Percentiles rank a stretch among this genome's conserved stretches.
These are phyloP conservation scores for Leptomonas pyrrhocoris DNA, from an alignment of 208 protist species.

Conservation along the genomic window DNA sequence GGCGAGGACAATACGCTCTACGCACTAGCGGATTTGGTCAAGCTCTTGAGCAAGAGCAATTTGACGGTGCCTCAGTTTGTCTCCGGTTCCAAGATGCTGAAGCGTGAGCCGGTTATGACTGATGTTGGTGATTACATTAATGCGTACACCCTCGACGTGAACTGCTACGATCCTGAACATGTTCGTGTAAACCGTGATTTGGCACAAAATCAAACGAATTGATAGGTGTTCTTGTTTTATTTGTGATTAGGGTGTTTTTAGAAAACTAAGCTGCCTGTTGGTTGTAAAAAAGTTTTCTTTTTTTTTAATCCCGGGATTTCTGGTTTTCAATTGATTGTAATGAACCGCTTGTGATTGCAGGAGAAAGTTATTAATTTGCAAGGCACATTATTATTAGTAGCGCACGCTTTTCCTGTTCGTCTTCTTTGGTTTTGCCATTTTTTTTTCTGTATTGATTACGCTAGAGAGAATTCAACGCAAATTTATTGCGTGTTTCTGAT, in stretches of 20 bases:
- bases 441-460: background rate
- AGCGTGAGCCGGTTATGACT: conserved; percentile 79
- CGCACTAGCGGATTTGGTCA: conserved; percentile 81
- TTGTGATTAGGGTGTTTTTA: background rate
- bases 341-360: too few species aligned
- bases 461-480: too few species aligned
- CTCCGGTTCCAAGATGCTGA: conserved; percentile 70
- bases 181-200: conserved; percentile 87
- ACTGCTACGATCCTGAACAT: conserved; percentile 79
- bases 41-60: conserved; percentile 70
- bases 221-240: conserved; percentile 6
- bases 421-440: background rate
- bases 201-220: conserved; percentile 19
- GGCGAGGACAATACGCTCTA: conserved; percentile 87
- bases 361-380: too few species aligned
- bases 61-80: conserved; percentile 92
- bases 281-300: conserved; percentile 25
- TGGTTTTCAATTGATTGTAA: too few species aligned
- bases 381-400: too few species aligned
- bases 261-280: background rate
- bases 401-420: too few species aligned
- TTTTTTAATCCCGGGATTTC: background rate
- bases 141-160: conserved; percentile 84
- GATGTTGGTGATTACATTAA: conserved; percentile 92
- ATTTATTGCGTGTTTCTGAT: background rate